Percentiles rank a stretch among this genome's conserved stretches.
Evolutionary conservation across 331 rosid genomes (phyloP).

Genomic region (Pyrus hybrid): DNA sequence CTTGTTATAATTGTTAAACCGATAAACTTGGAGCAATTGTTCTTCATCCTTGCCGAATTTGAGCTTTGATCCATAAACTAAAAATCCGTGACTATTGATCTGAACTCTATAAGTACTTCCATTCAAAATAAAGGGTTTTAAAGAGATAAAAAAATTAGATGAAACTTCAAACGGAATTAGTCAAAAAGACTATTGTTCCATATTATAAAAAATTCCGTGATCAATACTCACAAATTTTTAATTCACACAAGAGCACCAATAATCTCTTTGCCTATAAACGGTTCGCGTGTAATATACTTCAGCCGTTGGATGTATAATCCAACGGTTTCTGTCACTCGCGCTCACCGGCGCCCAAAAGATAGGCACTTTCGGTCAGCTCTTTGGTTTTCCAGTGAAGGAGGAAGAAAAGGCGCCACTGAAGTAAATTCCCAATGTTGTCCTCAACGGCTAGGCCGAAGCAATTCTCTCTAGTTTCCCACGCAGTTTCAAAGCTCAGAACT

Average conservation of each 20-base stretch:
- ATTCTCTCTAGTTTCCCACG: neutral
- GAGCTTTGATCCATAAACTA: too few relatives aligned
- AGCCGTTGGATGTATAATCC: neutral
- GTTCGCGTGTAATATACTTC: neutral
- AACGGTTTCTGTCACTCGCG: neutral
- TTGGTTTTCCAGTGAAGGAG: neutral
- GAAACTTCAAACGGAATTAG: fast-evolving
- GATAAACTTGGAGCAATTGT: too few relatives aligned
- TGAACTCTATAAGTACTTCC: too few relatives aligned
- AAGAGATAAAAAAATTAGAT: too few relatives aligned
- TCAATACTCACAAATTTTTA: too few relatives aligned
- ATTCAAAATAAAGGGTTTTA: too few relatives aligned
- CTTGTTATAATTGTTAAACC: too few relatives aligned
- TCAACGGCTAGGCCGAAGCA: neutral
- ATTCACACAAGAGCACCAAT: too few relatives aligned
- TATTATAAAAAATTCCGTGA: fast-evolving
- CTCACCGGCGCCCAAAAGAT: neutral
- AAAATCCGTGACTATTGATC: too few relatives aligned
- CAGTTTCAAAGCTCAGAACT: slow-evolving; percentile 5
- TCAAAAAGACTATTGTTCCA: too few relatives aligned
- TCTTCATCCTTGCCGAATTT: too few relatives aligned
- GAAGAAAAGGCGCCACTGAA: neutral
- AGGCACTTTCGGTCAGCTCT: neutral
- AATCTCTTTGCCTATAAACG: too few relatives aligned
- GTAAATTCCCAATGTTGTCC: neutral